Percentiles rank a stretch among this genome's conserved stretches.
Evolutionary conservation across 2,329 filamentous ascomycete genomes (phyloP).

Genomic region (Aspergillus japonicus): DNA sequence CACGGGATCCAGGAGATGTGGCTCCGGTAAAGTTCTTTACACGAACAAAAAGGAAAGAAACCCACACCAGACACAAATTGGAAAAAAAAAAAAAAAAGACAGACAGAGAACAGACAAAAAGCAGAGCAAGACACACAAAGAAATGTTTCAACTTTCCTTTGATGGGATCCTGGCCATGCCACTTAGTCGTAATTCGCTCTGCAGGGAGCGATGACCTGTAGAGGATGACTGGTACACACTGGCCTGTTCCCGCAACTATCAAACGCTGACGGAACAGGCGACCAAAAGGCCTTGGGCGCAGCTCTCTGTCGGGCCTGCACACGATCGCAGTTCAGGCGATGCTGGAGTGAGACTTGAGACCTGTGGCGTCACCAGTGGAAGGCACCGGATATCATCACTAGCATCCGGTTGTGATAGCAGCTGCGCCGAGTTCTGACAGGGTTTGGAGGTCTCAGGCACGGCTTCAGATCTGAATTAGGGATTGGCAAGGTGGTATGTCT

Average conservation of each 20-base stretch:
- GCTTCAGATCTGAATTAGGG: constrained; percentile 1
- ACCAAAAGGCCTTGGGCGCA: constrained; percentile 1
- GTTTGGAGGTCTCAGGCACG: neutral
- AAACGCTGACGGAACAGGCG: constrained; percentile 1
- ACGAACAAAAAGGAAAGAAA: constrained; percentile 3
- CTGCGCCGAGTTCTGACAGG: neutral
- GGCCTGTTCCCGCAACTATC: constrained; percentile 10
- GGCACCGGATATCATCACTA: neutral
- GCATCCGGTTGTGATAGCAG: neutral
- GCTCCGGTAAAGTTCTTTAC: constrained; percentile 21
- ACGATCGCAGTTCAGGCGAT: neutral
- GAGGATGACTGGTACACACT: neutral
- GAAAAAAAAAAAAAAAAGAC: constrained; percentile 6
- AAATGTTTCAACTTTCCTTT: constrained; percentile 1
- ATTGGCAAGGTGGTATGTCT: constrained; percentile 19
- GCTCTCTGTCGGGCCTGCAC: constrained; percentile 1
- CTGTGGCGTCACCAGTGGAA: constrained; percentile 8
- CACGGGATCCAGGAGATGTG: constrained; percentile 36
- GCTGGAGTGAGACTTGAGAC: constrained; percentile 13
- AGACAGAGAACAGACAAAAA: neutral
- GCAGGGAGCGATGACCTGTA: constrained; percentile 1
- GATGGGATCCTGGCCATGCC: neutral
- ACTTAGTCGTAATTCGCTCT: neutral
- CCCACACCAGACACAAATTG: neutral
- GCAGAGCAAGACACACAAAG: neutral